Evolutionary conservation across 2,329 filamentous ascomycete genomes (phyloP).

Genomic region (Sclerotinia spermophila): DNA sequence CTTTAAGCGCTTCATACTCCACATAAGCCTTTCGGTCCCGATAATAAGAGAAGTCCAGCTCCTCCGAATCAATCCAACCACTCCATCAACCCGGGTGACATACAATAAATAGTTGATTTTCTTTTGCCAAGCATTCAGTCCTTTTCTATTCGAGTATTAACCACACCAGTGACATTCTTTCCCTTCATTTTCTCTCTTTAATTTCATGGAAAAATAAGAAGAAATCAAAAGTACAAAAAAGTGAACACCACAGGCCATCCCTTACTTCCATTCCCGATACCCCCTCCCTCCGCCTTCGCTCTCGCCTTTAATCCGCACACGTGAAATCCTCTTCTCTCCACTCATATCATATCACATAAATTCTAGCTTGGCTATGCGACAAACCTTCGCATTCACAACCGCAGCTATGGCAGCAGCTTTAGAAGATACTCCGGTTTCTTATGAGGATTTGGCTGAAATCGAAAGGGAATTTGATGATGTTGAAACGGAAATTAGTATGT

Average conservation of each 20-base stretch:
- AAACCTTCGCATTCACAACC: slow-evolving; percentile 32
- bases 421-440: slow-evolving; percentile 51
- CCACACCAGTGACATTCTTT: neutral
- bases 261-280: neutral
- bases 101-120: neutral
- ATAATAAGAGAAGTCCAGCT: neutral
- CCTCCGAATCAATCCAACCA: neutral
- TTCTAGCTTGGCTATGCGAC: slow-evolving; percentile 26
- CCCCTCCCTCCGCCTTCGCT: too few species aligned
- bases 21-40: neutral
- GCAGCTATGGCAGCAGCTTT: slow-evolving; percentile 37
- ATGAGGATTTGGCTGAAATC: slow-evolving; percentile 74
- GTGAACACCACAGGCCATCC: neutral
- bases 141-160: neutral
- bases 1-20: neutral
- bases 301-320: neutral
- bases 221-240: neutral
- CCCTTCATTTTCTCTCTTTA: too few species aligned
- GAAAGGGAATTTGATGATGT: slow-evolving; percentile 81
- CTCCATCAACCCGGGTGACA: neutral
- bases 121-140: neutral
- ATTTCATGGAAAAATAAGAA: neutral
- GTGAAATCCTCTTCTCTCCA: neutral
- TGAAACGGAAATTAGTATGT: slow-evolving; percentile 73
- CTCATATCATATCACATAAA: neutral